Conservation (phyloP, 352 stramenopile species). For the Globisporangium parvum region DNA sequence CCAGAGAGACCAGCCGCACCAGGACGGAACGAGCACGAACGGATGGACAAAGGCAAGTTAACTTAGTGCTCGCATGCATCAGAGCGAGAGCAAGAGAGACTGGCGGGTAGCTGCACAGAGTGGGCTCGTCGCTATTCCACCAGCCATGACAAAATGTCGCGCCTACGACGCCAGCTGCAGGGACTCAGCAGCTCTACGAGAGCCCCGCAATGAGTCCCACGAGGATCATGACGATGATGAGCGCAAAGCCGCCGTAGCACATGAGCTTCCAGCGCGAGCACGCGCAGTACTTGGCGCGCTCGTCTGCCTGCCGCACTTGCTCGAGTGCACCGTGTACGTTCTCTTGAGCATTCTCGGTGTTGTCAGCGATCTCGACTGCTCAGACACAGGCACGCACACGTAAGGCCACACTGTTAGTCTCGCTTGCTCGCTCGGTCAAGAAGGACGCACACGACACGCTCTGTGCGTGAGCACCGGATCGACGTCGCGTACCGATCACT, state of each 20-base stretch:
- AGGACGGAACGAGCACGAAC: too few species aligned
- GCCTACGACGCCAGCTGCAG: neutral
- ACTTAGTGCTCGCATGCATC: constrained; percentile 9
- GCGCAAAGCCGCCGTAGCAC: constrained; percentile 42
- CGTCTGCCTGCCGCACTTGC: constrained; percentile 64
- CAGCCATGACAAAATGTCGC: neutral
- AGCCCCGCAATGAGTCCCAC: constrained; percentile 42
- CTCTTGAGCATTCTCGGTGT: constrained; percentile 70
- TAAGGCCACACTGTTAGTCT: neutral
- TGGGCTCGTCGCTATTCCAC: neutral
- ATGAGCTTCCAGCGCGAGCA: constrained; percentile 69
- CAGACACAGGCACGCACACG: neutral
- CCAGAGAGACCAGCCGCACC: neutral
- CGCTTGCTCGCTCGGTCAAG: too few species aligned
- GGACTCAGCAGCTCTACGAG: constrained; percentile 13
- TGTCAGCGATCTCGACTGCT: constrained; percentile 77
- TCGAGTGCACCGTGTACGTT: constrained; percentile 68
- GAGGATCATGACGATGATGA: constrained; percentile 52
- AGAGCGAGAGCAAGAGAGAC: too few species aligned
- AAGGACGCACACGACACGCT: too few species aligned
- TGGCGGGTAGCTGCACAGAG: too few species aligned
- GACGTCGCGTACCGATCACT: constrained; percentile 47
- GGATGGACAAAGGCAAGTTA: constrained; percentile 1
- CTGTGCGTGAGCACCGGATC: too few species aligned
- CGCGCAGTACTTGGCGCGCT: constrained; percentile 61